Conservation (phyloP, 2,329 filamentous ascomycete species). For the Fusarium sp. region DNA sequence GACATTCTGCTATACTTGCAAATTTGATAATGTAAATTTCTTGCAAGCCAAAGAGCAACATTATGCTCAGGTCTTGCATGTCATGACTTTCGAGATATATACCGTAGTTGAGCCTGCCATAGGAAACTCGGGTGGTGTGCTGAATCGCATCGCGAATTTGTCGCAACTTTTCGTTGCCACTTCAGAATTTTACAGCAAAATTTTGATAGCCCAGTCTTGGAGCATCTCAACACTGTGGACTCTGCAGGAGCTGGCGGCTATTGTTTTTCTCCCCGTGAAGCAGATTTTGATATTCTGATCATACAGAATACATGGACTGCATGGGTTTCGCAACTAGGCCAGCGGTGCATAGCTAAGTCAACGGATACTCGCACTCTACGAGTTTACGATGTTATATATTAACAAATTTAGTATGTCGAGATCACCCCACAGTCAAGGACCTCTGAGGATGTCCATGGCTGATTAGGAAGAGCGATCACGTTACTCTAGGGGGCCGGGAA, state of each 20-base stretch:
- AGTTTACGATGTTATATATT: background rate
- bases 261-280: background rate
- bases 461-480: slow-evolving; percentile 61
- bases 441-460: slow-evolving; percentile 56
- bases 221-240: background rate
- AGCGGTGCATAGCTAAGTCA: background rate
- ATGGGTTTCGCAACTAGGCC: background rate
- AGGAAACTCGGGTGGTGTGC: background rate
- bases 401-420: slow-evolving; percentile 54
- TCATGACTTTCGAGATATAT: background rate
- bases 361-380: background rate
- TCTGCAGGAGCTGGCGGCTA: background rate
- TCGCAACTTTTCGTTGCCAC: background rate
- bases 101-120: background rate
- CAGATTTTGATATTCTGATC: background rate
- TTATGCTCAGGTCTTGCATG: background rate
- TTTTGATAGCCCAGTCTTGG: background rate
- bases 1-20: background rate
- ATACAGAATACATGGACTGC: background rate
- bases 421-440: slow-evolving; percentile 66
- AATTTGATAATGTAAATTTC: background rate
- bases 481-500: slow-evolving; percentile 66
- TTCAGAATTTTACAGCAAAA: background rate
- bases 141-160: background rate
- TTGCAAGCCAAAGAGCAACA: background rate